Base-by-base conservation (phyloP, 352 stramenopile species). In the Phytophthora pseudosyringae region DNA sequence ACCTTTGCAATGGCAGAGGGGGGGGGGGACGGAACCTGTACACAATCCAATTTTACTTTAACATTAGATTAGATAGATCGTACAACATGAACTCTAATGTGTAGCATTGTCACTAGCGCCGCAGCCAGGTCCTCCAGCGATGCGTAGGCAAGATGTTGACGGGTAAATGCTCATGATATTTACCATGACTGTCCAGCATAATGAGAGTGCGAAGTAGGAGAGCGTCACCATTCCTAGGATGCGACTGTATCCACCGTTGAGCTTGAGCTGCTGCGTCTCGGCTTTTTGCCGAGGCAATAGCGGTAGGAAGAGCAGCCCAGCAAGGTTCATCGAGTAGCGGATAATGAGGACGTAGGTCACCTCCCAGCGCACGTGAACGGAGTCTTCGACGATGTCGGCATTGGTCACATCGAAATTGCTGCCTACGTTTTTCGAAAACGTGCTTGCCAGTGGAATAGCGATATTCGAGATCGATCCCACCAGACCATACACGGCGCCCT, bases 251-350 rank as follows among this genome's bases (percentile, higher is more conserved):
- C 73, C 73, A 40, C 75, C 75, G 12, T 59, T 78, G 40, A 62
- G 51, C 47, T 70, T 74, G 31, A 81, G 69, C 39, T 78, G 56
- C 36, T 76, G 63, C 10, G 68, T 79, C 18, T 79, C 69, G 9
- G 72, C 73, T 55, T 83, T 83, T 57, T 87, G 73, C 21, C 40
- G 49, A 18, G 78, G 76, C 39, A 87, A 58, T 28, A 84, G 40
- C 1, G 63, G 52, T 33, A 87, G 44, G 59, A 77, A 83, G 52
- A 69, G 21, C 36, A 65, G 21, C 50, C 32, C 52, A n/a, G 73
- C 52, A 15, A 73, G 36, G 26, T 73, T 73, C 56, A 77, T 64
- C 9, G 45, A 33, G 59, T 80, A 80, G 28, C 59, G 64, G 29
- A 87, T 80, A 13, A 83, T 26, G 15, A 81, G 41, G 15, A 73